These are phyloP conservation scores for Leccinum rimulosum DNA, from an alignment of 768 basidiomycete genomes.

Conservation along the genomic window DNA sequence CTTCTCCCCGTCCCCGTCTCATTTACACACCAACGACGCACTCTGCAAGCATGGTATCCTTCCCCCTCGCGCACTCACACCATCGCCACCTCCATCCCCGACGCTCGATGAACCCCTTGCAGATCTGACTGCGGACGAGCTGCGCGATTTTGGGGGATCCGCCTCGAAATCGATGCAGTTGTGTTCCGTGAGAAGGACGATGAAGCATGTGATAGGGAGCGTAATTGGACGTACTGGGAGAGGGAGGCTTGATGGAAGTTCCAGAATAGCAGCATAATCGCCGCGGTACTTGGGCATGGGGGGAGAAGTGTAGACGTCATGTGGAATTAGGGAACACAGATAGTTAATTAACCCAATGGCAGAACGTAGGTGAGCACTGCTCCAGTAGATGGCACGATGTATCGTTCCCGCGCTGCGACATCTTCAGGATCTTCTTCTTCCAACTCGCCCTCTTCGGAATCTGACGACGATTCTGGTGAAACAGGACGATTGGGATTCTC, in stretches of 20 bases:
- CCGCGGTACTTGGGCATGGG: constrained; percentile 62
- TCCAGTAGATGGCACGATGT: constrained; percentile 66
- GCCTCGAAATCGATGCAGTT: constrained; percentile 54
- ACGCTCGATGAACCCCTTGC: constrained; percentile 66
- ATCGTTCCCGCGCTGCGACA: constrained; percentile 66
- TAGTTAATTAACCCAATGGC: constrained; percentile 68
- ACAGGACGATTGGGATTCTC: constrained; percentile 32
- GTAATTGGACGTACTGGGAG: constrained; percentile 52
- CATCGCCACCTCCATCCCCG: constrained; percentile 81
- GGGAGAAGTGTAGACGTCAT: constrained; percentile 62
- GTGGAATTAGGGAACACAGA: constrained; percentile 75
- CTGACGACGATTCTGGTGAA: constrained; percentile 25
- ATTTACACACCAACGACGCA: constrained; percentile 76
- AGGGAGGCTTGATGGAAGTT: constrained; percentile 66
- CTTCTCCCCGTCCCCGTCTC: neutral
- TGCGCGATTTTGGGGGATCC: constrained; percentile 63
- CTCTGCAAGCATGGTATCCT: constrained; percentile 91
- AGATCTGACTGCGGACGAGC: constrained; percentile 59
- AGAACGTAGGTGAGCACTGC: constrained; percentile 78
- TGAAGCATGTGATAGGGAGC: constrained; percentile 53
- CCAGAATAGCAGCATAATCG: constrained; percentile 55
- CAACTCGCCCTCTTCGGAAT: constrained; percentile 35
- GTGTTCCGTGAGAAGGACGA: constrained; percentile 59
- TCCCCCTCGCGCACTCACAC: constrained; percentile 70
- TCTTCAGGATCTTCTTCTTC: constrained; percentile 54